Evolutionary conservation across 768 basidiomycete genomes (phyloP).

Genomic region (Russula brevipes): DNA sequence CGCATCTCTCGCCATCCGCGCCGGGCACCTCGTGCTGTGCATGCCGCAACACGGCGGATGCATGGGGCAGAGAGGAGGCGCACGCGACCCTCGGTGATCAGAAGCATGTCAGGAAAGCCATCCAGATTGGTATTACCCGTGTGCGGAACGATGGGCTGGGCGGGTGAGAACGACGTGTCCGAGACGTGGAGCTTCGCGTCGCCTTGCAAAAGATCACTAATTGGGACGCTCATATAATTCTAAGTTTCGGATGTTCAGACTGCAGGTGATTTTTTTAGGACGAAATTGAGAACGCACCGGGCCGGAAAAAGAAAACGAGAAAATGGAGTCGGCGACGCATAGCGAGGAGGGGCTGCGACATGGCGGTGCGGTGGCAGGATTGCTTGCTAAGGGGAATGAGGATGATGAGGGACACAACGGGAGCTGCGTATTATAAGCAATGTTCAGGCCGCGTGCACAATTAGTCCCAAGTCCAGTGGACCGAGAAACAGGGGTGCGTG

Average conservation of each 20-base stretch:
- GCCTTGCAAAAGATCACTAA: conserved; percentile 52
- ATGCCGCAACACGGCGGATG: conserved; percentile 43
- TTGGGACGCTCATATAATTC: conserved; percentile 62
- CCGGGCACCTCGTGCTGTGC: conserved; percentile 47
- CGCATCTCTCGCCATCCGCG: conserved; percentile 59
- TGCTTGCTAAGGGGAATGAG: conserved; percentile 45
- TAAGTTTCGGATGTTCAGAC: conserved; percentile 30
- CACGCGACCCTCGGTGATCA: conserved; percentile 53
- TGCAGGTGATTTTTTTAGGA: too few relatives aligned
- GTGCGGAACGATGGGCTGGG: conserved; percentile 71
- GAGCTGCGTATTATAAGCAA: conserved; percentile 90
- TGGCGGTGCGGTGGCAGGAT: conserved; percentile 23
- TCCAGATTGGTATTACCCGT: conserved; percentile 90
- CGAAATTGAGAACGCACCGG: conserved; percentile 9
- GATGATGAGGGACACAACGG: conserved; percentile 65
- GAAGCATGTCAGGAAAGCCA: conserved; percentile 86
- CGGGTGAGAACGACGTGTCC: conserved; percentile 59
- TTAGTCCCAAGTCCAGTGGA: conserved; percentile 65
- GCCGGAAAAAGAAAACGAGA: conserved; percentile 53
- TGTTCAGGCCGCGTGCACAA: conserved; percentile 83
- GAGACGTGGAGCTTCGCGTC: conserved; percentile 54
- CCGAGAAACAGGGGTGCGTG: conserved; percentile 66
- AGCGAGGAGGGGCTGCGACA: conserved; percentile 80
- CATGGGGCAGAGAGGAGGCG: conserved; percentile 63
- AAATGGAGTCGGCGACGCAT: conserved; percentile 74